Conservation (phyloP, 306 rosid species). For the Luffa acutangula region DNA sequence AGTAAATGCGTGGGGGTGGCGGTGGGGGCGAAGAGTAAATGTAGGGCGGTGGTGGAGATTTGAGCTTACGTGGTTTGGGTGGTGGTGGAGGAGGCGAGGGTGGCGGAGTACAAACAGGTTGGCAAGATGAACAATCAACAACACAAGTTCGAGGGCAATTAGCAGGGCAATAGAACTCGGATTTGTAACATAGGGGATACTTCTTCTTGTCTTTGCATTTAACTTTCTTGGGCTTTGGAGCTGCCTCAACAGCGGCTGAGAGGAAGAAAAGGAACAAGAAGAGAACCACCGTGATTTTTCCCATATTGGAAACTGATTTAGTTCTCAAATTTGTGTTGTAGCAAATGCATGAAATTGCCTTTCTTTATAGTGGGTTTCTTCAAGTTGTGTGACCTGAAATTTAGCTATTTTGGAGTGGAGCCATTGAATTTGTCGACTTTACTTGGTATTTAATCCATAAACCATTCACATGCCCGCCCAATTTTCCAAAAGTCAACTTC, state of each 20-base stretch:
- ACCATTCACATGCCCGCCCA: neutral
- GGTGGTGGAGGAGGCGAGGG: conserved; percentile 15
- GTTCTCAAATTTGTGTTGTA: neutral
- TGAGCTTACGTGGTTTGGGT: neutral
- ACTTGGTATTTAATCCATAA: neutral
- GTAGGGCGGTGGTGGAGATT: conserved; percentile 16
- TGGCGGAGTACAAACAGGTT: conserved; percentile 20
- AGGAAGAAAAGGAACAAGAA: conserved; percentile 3
- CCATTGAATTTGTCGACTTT: neutral
- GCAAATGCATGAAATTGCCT: neutral
- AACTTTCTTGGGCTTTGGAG: conserved; percentile 28
- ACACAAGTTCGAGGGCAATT: conserved; percentile 23
- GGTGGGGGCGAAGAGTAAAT: conserved; percentile 8
- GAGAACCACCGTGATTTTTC: neutral
- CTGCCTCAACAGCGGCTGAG: conserved; percentile 12
- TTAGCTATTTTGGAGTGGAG: neutral
- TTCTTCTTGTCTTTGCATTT: conserved; percentile 26
- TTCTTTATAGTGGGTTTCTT: neutral
- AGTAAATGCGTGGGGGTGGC: conserved; percentile 10
- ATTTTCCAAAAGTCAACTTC: neutral
- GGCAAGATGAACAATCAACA: conserved; percentile 21
- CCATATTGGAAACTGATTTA: neutral
- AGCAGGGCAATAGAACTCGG: conserved; percentile 15
- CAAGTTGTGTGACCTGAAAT: neutral
- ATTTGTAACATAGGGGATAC: conserved; percentile 19